Conservation (phyloP, 2,329 filamentous ascomycete species). For the Talaromyces sp. region DNA sequence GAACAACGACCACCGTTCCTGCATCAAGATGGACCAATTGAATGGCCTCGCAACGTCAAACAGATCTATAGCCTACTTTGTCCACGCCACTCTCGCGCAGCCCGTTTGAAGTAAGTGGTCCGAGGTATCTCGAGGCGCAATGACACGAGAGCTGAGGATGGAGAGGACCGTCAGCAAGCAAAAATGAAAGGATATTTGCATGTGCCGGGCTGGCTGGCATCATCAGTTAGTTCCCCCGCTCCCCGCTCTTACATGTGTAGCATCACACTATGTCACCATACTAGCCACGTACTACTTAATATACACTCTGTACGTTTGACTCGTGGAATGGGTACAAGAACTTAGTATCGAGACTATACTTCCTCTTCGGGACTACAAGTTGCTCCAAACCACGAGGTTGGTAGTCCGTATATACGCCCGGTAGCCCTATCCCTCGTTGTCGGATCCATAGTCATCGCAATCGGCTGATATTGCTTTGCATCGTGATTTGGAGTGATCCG, state of each 20-base stretch:
- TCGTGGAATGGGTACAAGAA: neutral
- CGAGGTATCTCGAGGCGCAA: neutral
- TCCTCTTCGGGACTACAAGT: neutral
- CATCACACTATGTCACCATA: neutral
- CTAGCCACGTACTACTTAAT: neutral
- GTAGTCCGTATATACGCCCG: neutral
- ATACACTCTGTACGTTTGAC: neutral
- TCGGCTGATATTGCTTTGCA: neutral
- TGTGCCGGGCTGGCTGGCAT: neutral
- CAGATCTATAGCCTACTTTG: neutral
- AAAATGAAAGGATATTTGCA: neutral
- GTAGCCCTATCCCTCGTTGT: neutral
- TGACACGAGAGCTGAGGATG: neutral
- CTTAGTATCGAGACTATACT: neutral
- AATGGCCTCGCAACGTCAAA: neutral
- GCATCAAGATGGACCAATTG: neutral
- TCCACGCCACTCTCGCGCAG: neutral
- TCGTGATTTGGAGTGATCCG: neutral
- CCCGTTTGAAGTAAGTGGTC: neutral
- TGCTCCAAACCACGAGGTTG: neutral
- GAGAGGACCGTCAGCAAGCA: neutral
- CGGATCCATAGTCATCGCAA: neutral
- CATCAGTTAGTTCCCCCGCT: neutral
- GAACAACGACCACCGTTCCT: constrained; percentile 1
- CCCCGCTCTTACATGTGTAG: neutral